These are phyloP conservation scores for Schwanniomyces vanrijiae DNA, from an alignment of 805 yeast species.

Conservation along the genomic window DNA sequence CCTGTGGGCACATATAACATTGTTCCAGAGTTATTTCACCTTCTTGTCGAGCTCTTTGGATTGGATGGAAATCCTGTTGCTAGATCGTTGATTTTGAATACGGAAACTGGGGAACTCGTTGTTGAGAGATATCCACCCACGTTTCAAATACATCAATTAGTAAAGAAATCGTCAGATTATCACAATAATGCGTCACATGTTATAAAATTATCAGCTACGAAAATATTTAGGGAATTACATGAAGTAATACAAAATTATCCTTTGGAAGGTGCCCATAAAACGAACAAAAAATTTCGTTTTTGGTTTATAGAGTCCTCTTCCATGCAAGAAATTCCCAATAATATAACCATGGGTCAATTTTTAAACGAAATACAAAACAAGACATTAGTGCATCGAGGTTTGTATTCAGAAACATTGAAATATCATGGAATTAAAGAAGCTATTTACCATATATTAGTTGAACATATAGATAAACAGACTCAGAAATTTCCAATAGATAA, in stretches of 20 bases:
- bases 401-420: slow-evolving; percentile 23
- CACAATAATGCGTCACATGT: slow-evolving; percentile 8
- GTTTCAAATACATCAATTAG: slow-evolving; percentile 33
- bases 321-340: slow-evolving; percentile 19
- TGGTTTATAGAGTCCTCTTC: slow-evolving; percentile 36
- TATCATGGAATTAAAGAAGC: slow-evolving; percentile 28
- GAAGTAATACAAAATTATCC: slow-evolving; percentile 22
- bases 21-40: slow-evolving; percentile 44
- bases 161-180: slow-evolving; percentile 15
- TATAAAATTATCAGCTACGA: slow-evolving; percentile 29
- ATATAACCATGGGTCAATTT: slow-evolving; percentile 25
- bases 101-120: slow-evolving; percentile 22
- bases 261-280: slow-evolving; percentile 17
- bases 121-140: slow-evolving; percentile 38
- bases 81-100: slow-evolving; percentile 26
- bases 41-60: slow-evolving; percentile 57
- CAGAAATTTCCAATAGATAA: slow-evolving; percentile 23
- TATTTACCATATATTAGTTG: slow-evolving; percentile 29
- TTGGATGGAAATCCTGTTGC: slow-evolving; percentile 36
- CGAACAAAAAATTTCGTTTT: slow-evolving; percentile 23
- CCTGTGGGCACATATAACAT: slow-evolving; percentile 23
- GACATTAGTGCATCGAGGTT: slow-evolving; percentile 23
- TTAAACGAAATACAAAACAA: slow-evolving; percentile 28
- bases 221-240: slow-evolving; percentile 33
- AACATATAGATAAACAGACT: slow-evolving; percentile 17